Base-by-base conservation (phyloP, 495 filamentous ascomycete species). In the Daldinia concentrica region DNA sequence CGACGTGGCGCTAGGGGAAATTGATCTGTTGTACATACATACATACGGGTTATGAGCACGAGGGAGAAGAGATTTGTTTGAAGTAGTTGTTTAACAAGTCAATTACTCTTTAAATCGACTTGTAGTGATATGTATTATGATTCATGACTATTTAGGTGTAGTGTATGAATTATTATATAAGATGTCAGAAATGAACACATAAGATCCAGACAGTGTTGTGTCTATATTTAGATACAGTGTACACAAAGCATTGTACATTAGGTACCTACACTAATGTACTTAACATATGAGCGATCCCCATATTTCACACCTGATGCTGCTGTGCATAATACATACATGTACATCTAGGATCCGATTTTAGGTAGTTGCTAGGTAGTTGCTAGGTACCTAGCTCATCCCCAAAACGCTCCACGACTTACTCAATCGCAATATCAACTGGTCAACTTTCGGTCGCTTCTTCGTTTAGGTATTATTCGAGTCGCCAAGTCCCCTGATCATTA, bases 271-370 rank as follows among this genome's bases (percentile, higher is more conserved):
- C 2, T 9, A 32, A 6, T 27, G 27, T 30, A 54, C 15, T 5
- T 52, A 4, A 5, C 9, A 15, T 27, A 24, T 52, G 22, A 52
- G 19, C 2, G 48, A 34, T 34, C 50, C 14, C 50, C 41, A 22
- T 17, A 29, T 30, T 63, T 58, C 54, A 69, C 41, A 58, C 51
- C 32, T 58, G 59, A 50, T 41, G 66, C 57, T 64, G 67, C 22
- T 69, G 39, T 70, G 61, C 68, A 71, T 62, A 61, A 71, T 32
- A 58, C 57, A 12, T 32, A 41, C 29, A 43, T 58, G 22, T 51
- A 14, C 17, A 36, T 8, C 17, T 4, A 45, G 17, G 41, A 39
- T 64, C 61, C 48, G 55, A 57, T 52, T 70, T 60, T 70, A 70
- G 55, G 55, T 58, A 58, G 34, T 58, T n/a, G 32, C 55, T 58